Evolutionary conservation across 495 filamentous ascomycete species (phyloP).

Genomic region (Hyphodiscus hymeniophilus): DNA sequence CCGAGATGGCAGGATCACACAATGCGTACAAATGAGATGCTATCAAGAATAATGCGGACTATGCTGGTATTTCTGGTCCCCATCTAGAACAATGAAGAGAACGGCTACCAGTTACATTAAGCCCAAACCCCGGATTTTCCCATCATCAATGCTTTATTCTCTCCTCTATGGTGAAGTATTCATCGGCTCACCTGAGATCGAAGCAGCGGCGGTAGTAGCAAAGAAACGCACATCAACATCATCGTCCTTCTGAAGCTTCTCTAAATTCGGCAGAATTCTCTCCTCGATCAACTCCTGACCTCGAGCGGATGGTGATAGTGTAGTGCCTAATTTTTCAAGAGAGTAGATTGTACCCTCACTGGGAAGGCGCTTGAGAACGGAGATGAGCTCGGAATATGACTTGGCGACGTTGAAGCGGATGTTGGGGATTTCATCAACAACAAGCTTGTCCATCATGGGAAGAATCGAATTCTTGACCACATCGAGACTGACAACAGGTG

Average conservation of each 20-base stretch:
- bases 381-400: slow-evolving; percentile 83
- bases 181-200: slow-evolving; percentile 44
- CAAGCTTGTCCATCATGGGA: slow-evolving; percentile 89
- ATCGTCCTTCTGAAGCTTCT: slow-evolving; percentile 91
- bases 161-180: slow-evolving; percentile 44
- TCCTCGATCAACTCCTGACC: slow-evolving; percentile 80
- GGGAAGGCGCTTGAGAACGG: slow-evolving; percentile 81
- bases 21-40: neutral
- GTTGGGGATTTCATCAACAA: slow-evolving; percentile 91
- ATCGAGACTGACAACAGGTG: slow-evolving; percentile 81
- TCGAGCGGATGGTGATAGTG: slow-evolving; percentile 53
- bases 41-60: slow-evolving; percentile 7
- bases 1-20: too few relatives aligned
- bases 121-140: slow-evolving; percentile 16
- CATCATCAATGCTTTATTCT: slow-evolving; percentile 16
- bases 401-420: slow-evolving; percentile 99
- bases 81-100: slow-evolving; percentile 19
- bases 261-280: slow-evolving; percentile 78
- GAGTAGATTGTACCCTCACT: slow-evolving; percentile 77
- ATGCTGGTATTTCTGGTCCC: slow-evolving; percentile 23
- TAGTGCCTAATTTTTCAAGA: slow-evolving; percentile 66
- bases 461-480: slow-evolving; percentile 90
- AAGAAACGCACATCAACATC: slow-evolving; percentile 98
- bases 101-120: slow-evolving; percentile 8
- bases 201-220: slow-evolving; percentile 49